phyloP scores from a whole-genome alignment of 768 basidiomycete species.

The Coprinopsis marcescibilis region DNA sequence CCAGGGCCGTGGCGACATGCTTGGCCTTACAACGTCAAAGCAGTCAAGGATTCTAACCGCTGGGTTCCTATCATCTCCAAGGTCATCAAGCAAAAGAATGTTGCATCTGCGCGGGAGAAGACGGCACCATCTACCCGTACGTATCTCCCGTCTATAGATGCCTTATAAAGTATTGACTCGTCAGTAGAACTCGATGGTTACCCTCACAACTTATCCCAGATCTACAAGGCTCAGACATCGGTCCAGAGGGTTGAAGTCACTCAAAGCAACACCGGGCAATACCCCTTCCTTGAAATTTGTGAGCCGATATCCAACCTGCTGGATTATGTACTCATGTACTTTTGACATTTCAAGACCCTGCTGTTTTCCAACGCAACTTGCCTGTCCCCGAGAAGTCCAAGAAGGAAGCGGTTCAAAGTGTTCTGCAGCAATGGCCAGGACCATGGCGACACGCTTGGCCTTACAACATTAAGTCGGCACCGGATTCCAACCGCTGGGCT shows the following conservation, averaged over 20 bases:
- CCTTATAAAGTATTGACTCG: too few relatives aligned
- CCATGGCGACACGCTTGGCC: constrained; percentile 10
- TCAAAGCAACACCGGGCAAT: constrained; percentile 2
- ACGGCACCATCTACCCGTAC: not conserved
- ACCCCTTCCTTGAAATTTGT: constrained; percentile 22
- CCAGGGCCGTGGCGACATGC: constrained; percentile 6
- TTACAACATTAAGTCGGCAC: not conserved
- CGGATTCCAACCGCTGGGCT: not conserved
- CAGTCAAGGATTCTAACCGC: not conserved
- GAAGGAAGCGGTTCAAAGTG: too few relatives aligned
- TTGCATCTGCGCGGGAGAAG: not conserved
- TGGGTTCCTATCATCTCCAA: constrained; percentile 1
- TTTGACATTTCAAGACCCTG: constrained; percentile 11
- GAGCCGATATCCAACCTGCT: not conserved
- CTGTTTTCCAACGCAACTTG: too few relatives aligned
- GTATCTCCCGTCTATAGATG: not conserved
- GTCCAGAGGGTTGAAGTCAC: not conserved
- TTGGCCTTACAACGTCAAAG: constrained; percentile 3
- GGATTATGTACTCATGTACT: too few relatives aligned
- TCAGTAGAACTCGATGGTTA: constrained; percentile 28
- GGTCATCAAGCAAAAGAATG: not conserved
- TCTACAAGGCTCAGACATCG: not conserved
- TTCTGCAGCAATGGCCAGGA: too few relatives aligned
- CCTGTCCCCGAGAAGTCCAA: too few relatives aligned
- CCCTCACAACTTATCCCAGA: constrained; percentile 22